phyloP scores from a whole-genome alignment of 139 green algal species.

The Volvox africanus region DNA sequence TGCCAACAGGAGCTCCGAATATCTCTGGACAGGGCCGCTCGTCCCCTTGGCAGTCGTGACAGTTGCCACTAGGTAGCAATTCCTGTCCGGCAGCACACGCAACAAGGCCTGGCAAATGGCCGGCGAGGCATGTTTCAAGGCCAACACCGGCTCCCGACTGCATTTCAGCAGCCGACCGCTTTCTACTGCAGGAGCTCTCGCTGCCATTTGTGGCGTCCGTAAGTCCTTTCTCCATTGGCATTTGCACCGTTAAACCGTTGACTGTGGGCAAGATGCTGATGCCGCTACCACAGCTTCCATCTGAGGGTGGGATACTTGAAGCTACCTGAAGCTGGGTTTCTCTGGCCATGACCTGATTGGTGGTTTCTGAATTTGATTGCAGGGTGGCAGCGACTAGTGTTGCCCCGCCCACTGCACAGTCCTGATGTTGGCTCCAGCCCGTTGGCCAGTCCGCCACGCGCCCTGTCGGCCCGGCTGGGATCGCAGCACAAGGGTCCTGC shows the following conservation, averaged over 20 bases:
- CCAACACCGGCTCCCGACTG: neutral
- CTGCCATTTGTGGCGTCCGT: neutral
- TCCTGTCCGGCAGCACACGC: neutral
- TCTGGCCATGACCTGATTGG: neutral
- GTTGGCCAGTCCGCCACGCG: neutral
- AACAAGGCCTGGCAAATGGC: neutral
- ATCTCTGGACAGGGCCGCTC: neutral
- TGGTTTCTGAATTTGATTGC: neutral
- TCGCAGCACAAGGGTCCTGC: neutral
- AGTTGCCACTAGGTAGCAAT: neutral
- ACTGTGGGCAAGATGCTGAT: neutral
- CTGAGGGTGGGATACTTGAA: neutral
- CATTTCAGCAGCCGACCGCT: slow-evolving; percentile 1
- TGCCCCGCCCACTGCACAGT: neutral
- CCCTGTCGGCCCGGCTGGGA: neutral
- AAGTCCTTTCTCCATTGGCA: neutral
- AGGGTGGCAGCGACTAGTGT: neutral
- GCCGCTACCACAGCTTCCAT: neutral
- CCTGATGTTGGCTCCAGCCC: neutral
- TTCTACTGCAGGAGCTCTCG: neutral
- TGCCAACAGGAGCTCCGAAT: neutral
- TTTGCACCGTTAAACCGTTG: neutral
- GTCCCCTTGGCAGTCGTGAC: neutral
- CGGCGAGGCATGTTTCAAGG: neutral
- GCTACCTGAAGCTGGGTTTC: neutral